phyloP scores from a whole-genome alignment of 371 early-diverging fungal species.

The Entomophthora muscae region DNA sequence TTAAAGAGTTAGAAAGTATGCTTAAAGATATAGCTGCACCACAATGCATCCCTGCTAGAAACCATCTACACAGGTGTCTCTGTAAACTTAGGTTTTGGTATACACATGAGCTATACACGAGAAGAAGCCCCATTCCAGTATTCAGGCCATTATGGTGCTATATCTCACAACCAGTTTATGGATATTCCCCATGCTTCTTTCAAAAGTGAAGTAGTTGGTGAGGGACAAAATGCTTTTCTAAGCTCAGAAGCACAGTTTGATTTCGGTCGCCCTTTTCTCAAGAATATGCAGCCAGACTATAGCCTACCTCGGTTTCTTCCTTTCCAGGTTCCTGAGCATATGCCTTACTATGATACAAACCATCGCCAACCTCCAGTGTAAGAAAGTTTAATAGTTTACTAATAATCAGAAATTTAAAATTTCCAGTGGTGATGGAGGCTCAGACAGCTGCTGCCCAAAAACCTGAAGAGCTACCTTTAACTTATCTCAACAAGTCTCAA shows the following conservation, averaged over 20 bases:
- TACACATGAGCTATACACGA: not conserved
- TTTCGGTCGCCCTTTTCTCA: not conserved
- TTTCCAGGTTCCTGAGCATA: not conserved
- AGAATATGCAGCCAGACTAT: not conserved
- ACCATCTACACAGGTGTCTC: not conserved
- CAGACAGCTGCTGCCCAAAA: conserved; percentile 34
- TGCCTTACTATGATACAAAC: not conserved
- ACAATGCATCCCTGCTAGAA: not conserved
- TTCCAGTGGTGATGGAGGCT: conserved; percentile 19
- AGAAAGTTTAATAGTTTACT: not conserved
- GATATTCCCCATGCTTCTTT: not conserved
- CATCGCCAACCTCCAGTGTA: not conserved
- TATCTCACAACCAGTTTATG: not conserved
- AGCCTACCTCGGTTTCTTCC: not conserved
- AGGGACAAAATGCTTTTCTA: not conserved
- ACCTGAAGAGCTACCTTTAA: conserved; percentile 27
- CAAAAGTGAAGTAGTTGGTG: not conserved
- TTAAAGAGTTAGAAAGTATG: not conserved
- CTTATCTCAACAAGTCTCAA: conserved; percentile 48
- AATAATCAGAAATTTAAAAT: conserved; percentile 14
- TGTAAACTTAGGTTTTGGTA: not conserved
- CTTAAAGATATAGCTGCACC: not conserved
- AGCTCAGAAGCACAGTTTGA: not conserved
- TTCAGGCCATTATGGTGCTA: not conserved
- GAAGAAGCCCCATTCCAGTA: not conserved